Conservation (phyloP, 164 flowering plant species). For the Vitis amurensis region DNA sequence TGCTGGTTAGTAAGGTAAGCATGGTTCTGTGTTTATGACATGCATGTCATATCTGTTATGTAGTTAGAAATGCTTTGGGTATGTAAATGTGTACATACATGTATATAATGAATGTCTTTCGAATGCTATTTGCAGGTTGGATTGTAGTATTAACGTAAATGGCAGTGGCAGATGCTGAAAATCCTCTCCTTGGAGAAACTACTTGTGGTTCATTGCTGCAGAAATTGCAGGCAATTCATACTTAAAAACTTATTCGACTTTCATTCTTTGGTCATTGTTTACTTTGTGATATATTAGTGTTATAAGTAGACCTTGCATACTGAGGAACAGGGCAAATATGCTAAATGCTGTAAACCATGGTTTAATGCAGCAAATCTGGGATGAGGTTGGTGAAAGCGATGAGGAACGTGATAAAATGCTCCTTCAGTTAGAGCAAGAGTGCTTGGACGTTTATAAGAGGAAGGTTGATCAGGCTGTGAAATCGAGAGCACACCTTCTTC, state of each 20-base stretch:
- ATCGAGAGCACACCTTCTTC: slow-evolving; percentile 82
- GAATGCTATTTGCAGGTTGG: slow-evolving; percentile 21
- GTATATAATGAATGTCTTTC: too few species aligned
- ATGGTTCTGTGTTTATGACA: too few species aligned
- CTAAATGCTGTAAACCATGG: background rate
- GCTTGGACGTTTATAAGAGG: slow-evolving; percentile 93
- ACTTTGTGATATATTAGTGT: background rate
- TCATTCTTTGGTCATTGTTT: background rate
- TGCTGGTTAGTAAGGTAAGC: slow-evolving; percentile 16
- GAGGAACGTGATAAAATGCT: slow-evolving; percentile 90
- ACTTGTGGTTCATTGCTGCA: slow-evolving; percentile 84
- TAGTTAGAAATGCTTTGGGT: too few species aligned
- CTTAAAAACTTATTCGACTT: background rate
- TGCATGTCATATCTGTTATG: too few species aligned
- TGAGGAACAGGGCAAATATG: background rate
- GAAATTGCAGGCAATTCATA: slow-evolving; percentile 69
- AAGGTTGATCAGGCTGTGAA: slow-evolving; percentile 88
- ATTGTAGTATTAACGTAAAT: slow-evolving; percentile 30
- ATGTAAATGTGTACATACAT: too few species aligned
- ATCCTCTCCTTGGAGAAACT: slow-evolving; percentile 67
- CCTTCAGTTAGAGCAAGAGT: slow-evolving; percentile 90
- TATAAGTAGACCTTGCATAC: background rate
- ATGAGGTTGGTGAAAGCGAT: slow-evolving; percentile 95
- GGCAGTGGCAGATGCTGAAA: slow-evolving; percentile 68
- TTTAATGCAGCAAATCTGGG: slow-evolving; percentile 85